These are phyloP conservation scores for Salix dunnii DNA, from an alignment of 345 rosid genomes.

Conservation along the genomic window DNA sequence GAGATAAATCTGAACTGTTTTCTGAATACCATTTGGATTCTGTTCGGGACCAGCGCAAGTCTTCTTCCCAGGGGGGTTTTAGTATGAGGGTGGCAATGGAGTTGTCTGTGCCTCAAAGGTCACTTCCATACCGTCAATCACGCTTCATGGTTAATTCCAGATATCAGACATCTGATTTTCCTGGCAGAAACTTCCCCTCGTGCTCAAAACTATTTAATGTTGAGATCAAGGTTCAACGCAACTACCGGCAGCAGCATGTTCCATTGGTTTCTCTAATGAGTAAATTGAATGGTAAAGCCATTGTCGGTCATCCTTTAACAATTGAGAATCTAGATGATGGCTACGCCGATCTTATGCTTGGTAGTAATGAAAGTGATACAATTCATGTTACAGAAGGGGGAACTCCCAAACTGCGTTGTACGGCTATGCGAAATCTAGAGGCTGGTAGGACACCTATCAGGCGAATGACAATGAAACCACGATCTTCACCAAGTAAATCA, in stretches of 20 bases:
- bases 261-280: constrained; percentile 91
- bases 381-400: not conserved
- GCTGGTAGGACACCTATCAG: constrained; percentile 35
- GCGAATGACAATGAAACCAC: constrained; percentile 17
- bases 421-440: constrained; percentile 26
- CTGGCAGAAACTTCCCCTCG: constrained; percentile 28
- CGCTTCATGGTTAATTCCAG: constrained; percentile 49
- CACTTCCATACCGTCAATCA: constrained; percentile 52
- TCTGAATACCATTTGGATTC: constrained; percentile 31
- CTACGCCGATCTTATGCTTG: constrained; percentile 24
- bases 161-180: constrained; percentile 42
- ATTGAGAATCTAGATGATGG: constrained; percentile 49
- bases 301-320: constrained; percentile 75
- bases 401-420: constrained; percentile 17
- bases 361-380: constrained; percentile 24
- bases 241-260: constrained; percentile 62
- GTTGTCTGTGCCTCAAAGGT: constrained; percentile 47
- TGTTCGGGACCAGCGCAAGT: constrained; percentile 35
- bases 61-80: constrained; percentile 28
- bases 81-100: constrained; percentile 36
- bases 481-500: constrained; percentile 15
- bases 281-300: constrained; percentile 72
- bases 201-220: constrained; percentile 58
- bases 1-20: constrained; percentile 20
- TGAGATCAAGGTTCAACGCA: constrained; percentile 67